Base-by-base conservation (phyloP, 78 protist genomes). In the Tieghemostelium lacteum region DNA sequence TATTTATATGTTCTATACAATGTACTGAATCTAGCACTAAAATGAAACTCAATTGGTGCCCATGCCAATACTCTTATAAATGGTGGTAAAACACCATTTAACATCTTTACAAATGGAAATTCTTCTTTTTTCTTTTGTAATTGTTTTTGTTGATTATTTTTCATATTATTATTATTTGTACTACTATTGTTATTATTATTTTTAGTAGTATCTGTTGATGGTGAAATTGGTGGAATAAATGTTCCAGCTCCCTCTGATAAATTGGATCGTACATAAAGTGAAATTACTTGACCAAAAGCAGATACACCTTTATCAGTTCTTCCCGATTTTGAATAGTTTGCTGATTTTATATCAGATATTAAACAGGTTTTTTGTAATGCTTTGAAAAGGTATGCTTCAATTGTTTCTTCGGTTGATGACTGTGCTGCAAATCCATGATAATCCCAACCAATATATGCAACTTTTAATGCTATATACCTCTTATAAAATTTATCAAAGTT, bases 231-330 rank as follows among this genome's bases (percentile, higher is more conserved):
- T 52, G 88, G 88, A 22, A 73, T 26, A 24, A 67, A 60, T 1
- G 69, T 36, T 26, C 77, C 93, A 17, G 40, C 86, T 24, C 85
- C 93, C 40, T 74, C 75, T 20, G 31, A 24, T 54, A 74, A 49
- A 62, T 72, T 74, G 12, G 93, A 87, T 74, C 93, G 31, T 31
- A 87, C 93, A 74, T 87, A 76, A 19, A 87, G 61, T 65, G 93
- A 72, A 34, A 87, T 62, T 22, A 87, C 93, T 49, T 87, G 93
- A 17, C 86, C 77, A 62, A 65, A 75, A 60, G 93, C 93, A 50
- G 88, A 76, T 33, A 87, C 93, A 65, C 93, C 93, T 63, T 87
- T 87, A 75, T 87, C 93, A 5, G 93, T 87, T 75, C 93, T 72
- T n/a, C 93, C 93, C 49, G 88, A 87, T 77, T 83, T 83, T 57